A percentile compares a stretch with the other conserved stretches of the same genome.
phyloP scores from a whole-genome alignment of 208 protist species.

The Acanthamoeba divionensis region DNA sequence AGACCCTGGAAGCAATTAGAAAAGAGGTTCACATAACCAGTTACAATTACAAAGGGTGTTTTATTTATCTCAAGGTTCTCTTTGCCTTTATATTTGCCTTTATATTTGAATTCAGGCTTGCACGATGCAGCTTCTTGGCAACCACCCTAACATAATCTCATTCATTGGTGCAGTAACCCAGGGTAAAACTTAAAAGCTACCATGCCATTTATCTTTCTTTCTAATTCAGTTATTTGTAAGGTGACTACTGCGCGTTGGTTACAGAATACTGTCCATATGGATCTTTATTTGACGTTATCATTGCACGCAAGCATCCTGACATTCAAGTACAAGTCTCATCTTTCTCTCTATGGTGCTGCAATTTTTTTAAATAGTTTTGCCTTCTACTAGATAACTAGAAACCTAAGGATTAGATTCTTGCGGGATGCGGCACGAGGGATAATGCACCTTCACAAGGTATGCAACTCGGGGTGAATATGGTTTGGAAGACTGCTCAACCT shows the following conservation, averaged over 20 bases:
- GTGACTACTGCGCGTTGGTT: conserved; percentile 23
- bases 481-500: no score
- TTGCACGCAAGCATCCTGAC: neutral
- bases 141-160: conserved; percentile 28
- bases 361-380: neutral
- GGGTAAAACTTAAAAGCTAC: no score
- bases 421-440: conserved; percentile 10
- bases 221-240: no score
- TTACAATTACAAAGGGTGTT: no score
- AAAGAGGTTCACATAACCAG: neutral
- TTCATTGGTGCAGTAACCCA: conserved; percentile 25
- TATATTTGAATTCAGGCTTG: no score
- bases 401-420: neutral
- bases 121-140: conserved; percentile 17
- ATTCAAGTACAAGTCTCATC: neutral
- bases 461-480: no score
- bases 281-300: neutral
- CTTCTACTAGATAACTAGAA: neutral
- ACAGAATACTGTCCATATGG: conserved; percentile 32
- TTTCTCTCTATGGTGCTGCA: neutral
- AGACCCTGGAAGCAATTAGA: conserved; percentile 8
- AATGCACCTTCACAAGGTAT: neutral
- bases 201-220: no score
- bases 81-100: no score
- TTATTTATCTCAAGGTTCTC: no score